phyloP scores from a whole-genome alignment of 2,329 filamentous ascomycete species.

The Aspergillus sp. region DNA sequence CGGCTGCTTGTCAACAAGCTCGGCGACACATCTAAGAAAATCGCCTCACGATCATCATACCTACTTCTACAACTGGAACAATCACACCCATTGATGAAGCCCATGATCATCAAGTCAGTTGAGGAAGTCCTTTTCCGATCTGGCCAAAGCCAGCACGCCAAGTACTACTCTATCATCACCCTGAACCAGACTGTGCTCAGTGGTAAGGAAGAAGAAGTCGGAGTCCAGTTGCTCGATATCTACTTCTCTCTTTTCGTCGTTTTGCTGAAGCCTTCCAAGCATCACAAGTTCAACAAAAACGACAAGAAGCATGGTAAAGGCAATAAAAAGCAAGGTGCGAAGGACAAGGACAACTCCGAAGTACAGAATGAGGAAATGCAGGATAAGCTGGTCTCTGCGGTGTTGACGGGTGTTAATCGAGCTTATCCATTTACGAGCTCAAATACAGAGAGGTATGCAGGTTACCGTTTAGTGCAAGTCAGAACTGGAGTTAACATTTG shows the following conservation, averaged over 20 bases:
- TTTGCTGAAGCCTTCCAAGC: conserved; percentile 65
- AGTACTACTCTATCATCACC: conserved; percentile 95
- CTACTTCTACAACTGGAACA: conserved; percentile 87
- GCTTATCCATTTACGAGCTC: conserved; percentile 89
- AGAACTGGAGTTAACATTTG: conserved; percentile 19
- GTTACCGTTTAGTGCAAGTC: neutral
- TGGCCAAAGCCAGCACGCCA: conserved; percentile 81
- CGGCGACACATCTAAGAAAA: conserved; percentile 92
- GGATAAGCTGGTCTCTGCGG: conserved; percentile 88
- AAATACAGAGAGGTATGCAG: conserved; percentile 67
- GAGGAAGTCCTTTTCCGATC: conserved; percentile 88
- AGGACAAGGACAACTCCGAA: conserved; percentile 44
- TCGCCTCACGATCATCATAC: conserved; percentile 89
- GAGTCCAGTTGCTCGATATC: conserved; percentile 77
- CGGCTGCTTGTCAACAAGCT: conserved; percentile 94
- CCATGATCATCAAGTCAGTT: conserved; percentile 77
- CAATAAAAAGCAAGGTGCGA: conserved; percentile 41
- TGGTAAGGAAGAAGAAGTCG: conserved; percentile 75
- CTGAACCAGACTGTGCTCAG: conserved; percentile 95
- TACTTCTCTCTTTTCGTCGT: conserved; percentile 89
- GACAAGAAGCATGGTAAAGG: conserved; percentile 37
- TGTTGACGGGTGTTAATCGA: conserved; percentile 92
- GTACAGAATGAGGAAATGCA: conserved; percentile 66
- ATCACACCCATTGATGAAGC: conserved; percentile 90
- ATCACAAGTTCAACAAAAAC: conserved; percentile 37